Conservation (phyloP, 768 basidiomycete species). For the Termitomyces sp. region DNA sequence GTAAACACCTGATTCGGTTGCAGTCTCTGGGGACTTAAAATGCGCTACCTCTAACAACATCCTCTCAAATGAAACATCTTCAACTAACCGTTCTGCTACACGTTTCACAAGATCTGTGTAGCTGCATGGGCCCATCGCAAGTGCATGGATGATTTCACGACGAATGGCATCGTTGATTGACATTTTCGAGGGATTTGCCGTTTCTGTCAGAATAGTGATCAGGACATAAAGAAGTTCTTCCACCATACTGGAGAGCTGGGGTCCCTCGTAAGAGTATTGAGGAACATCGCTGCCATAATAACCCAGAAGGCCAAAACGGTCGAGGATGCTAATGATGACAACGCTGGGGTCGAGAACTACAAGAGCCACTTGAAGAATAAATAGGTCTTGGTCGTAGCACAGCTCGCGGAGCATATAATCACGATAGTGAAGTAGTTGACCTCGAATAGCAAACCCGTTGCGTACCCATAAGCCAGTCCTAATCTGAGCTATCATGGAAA, state of each 20-base stretch:
- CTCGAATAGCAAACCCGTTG: conserved; percentile 93
- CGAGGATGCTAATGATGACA: conserved; percentile 81
- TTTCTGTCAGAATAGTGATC: conserved; percentile 83
- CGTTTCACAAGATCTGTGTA: conserved; percentile 91
- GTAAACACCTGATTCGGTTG: conserved; percentile 79
- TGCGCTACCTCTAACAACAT: conserved; percentile 74
- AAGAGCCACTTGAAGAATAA: conserved; percentile 74
- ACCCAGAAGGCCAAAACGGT: conserved; percentile 76
- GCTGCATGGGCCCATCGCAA: conserved; percentile 81
- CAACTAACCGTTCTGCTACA: conserved; percentile 83
- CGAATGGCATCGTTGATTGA: conserved; percentile 58
- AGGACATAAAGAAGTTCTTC: conserved; percentile 89
- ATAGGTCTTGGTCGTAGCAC: conserved; percentile 93
- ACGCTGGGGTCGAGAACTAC: conserved; percentile 72
- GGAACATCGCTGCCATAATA: conserved; percentile 74
- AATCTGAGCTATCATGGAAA: conserved; percentile 92
- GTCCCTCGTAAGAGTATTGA: conserved; percentile 57
- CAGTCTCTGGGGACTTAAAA: conserved; percentile 76
- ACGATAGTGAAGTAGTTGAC: conserved; percentile 92
- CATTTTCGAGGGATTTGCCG: conserved; percentile 65
- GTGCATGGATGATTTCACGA: conserved; percentile 84
- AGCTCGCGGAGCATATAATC: conserved; percentile 94
- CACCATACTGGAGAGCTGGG: conserved; percentile 77
- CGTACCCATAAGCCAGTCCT: conserved; percentile 95
- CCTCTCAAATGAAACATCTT: conserved; percentile 76